Percentiles rank a stretch among this genome's conserved stretches.
phyloP scores from a whole-genome alignment of 257 asterid species.

The Solanum rostratum region DNA sequence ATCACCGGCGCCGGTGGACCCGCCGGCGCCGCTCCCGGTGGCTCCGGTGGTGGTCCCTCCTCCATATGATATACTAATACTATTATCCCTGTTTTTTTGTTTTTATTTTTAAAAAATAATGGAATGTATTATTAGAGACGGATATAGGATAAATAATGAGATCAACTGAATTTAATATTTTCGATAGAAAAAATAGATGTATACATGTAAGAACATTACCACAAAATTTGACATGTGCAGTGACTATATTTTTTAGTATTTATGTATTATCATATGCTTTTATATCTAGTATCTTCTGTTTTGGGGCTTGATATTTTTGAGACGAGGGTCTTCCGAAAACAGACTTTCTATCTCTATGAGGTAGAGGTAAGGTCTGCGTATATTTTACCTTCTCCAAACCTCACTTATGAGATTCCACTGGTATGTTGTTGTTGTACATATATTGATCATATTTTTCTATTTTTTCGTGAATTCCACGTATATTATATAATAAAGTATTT shows the following conservation, averaged over 20 bases:
- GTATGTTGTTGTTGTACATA: no score
- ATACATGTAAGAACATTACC: background rate
- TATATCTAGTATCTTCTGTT: no score
- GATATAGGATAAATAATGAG: background rate
- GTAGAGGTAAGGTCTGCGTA: no score
- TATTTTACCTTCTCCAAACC: no score
- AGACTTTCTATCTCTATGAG: no score
- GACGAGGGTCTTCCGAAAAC: no score
- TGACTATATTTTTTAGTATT: no score
- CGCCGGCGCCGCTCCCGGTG: constrained; percentile 13
- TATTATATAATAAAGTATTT: background rate
- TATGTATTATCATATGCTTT: no score
- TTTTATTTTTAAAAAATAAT: background rate
- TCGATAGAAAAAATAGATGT: background rate
- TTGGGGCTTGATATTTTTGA: no score
- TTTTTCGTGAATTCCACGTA: background rate
- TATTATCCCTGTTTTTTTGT: constrained; percentile 37
- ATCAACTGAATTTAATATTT: background rate
- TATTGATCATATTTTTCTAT: no score
- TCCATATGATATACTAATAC: constrained; percentile 42
- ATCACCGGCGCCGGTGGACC: constrained; percentile 21
- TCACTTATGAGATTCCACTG: no score
- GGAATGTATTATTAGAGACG: background rate
- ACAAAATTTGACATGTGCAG: no score
- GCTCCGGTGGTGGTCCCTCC: constrained; percentile 41